Conservation (phyloP, 768 basidiomycete species). For the Tubosaeta sp. region DNA sequence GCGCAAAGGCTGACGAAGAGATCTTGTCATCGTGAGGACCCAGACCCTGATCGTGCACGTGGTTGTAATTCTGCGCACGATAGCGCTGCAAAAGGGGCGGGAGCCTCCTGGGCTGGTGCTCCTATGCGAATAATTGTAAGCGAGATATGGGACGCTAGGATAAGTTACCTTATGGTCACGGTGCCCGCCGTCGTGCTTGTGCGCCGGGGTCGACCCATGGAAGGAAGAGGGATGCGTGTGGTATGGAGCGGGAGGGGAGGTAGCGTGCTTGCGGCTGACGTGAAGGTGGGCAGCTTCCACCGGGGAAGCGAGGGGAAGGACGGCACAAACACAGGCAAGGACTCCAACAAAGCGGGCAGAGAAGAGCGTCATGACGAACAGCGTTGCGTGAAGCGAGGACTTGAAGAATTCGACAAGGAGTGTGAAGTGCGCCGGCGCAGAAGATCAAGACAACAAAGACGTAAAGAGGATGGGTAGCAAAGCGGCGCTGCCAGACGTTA, state of each 20-base stretch:
- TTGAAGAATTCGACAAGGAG: slow-evolving; percentile 8
- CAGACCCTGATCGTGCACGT: background rate
- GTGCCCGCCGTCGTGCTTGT: background rate
- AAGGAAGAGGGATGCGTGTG: background rate
- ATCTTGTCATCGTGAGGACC: slow-evolving; percentile 6
- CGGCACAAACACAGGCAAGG: slow-evolving; percentile 43
- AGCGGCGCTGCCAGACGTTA: slow-evolving; percentile 13
- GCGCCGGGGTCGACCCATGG: background rate
- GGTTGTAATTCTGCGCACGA: background rate
- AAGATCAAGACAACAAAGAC: slow-evolving; percentile 16
- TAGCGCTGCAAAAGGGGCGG: slow-evolving; percentile 18
- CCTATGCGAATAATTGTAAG: background rate
- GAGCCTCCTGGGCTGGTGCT: background rate
- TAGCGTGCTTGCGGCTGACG: slow-evolving; percentile 13
- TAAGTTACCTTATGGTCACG: slow-evolving; percentile 6
- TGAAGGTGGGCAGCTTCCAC: slow-evolving; percentile 40
- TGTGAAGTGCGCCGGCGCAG: slow-evolving; percentile 21
- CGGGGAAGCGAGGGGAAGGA: slow-evolving; percentile 35
- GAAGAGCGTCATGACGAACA: slow-evolving; percentile 46
- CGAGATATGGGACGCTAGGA: background rate
- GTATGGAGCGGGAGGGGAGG: background rate
- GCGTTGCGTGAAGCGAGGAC: slow-evolving; percentile 8
- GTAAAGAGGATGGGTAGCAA: slow-evolving; percentile 16
- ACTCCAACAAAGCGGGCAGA: slow-evolving; percentile 40
- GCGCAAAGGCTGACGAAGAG: slow-evolving; percentile 18